phyloP scores from a whole-genome alignment of 306 rosid species.

The Betula pendula region DNA sequence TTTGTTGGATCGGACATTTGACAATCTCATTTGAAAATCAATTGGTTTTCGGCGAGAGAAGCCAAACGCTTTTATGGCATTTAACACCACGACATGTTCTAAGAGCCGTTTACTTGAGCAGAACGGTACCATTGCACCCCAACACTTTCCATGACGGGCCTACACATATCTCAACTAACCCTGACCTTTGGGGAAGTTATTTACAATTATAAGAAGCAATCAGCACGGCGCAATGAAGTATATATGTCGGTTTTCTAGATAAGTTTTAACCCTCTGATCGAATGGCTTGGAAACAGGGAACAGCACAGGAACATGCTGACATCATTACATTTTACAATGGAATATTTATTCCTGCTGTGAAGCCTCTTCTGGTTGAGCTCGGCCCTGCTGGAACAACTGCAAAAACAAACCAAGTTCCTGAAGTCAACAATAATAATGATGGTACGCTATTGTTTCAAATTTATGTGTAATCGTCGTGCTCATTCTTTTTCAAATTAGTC shows the following conservation, averaged over 20 bases:
- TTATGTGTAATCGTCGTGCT: constrained; percentile 7
- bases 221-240: constrained; percentile 75
- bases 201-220: constrained; percentile 84
- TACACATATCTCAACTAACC: constrained; percentile 89
- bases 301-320: constrained; percentile 82
- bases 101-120: too few relatives aligned
- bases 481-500: background rate
- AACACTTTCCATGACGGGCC: too few relatives aligned
- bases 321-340: constrained; percentile 89
- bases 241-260: constrained; percentile 10
- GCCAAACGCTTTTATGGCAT: too few relatives aligned
- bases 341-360: constrained; percentile 82
- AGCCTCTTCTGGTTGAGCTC: constrained; percentile 83
- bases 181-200: constrained; percentile 87
- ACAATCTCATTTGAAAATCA: too few relatives aligned
- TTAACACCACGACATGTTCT: too few relatives aligned
- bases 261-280: constrained; percentile 34
- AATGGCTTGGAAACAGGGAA: constrained; percentile 57
- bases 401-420: constrained; percentile 62
- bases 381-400: constrained; percentile 70
- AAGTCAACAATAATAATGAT: constrained; percentile 57
- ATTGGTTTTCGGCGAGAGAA: too few relatives aligned
- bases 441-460: constrained; percentile 44
- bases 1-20: too few relatives aligned
- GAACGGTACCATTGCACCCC: too few relatives aligned